Conservation (phyloP, 2,329 filamentous ascomycete species). For the Fusarium beomiforme region DNA sequence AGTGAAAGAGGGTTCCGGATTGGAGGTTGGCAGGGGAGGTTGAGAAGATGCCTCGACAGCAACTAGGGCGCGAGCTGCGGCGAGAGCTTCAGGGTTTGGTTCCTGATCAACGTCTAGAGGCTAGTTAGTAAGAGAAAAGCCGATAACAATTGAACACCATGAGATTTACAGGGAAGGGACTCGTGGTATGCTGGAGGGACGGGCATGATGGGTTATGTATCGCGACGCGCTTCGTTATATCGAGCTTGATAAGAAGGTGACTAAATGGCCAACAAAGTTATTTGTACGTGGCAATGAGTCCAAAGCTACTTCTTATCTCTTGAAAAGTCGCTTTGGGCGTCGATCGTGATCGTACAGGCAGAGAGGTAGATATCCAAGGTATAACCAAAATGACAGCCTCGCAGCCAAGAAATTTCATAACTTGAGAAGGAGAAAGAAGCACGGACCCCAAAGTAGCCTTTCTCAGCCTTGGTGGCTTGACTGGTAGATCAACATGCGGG, state of each 20-base stretch:
- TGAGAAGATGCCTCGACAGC: conserved; percentile 66
- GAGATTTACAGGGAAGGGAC: conserved; percentile 77
- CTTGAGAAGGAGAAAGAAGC: background rate
- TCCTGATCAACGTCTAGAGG: conserved; percentile 80
- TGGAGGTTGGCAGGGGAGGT: conserved; percentile 62
- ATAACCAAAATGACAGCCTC: conserved; percentile 11
- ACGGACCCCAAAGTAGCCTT: conserved; percentile 32
- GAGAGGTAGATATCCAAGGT: background rate
- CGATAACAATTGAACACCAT: background rate
- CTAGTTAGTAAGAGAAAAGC: conserved; percentile 25
- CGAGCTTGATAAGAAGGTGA: too few species aligned
- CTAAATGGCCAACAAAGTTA: background rate
- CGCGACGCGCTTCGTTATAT: background rate
- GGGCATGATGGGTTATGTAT: conserved; percentile 38
- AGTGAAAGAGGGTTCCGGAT: conserved; percentile 67
- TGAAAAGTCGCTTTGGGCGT: background rate
- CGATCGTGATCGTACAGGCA: background rate
- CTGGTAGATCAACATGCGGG: background rate
- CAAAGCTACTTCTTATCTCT: background rate
- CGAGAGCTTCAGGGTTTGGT: conserved; percentile 70
- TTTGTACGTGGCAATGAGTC: too few species aligned
- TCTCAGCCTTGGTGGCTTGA: conserved; percentile 34
- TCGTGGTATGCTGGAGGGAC: conserved; percentile 68
- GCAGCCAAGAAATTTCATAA: conserved; percentile 14
- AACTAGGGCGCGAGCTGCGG: conserved; percentile 76